These are phyloP conservation scores for Saccharomyces hybrid DNA, from an alignment of 1,139 yeast species.

Conservation along the genomic window DNA sequence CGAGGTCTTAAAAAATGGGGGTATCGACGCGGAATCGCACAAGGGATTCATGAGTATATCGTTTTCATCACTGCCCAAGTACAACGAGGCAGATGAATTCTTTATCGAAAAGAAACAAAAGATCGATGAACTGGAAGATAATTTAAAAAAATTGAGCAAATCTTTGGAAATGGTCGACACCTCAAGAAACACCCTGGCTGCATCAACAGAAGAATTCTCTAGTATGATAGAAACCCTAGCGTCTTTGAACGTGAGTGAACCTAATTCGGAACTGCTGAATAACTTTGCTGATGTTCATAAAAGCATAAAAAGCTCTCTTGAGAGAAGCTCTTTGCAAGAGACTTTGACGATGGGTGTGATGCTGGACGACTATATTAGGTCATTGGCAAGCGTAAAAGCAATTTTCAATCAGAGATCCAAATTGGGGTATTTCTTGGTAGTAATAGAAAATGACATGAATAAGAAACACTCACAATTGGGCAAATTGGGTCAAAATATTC, in stretches of 20 bases:
- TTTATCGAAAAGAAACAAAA: constrained; percentile 63
- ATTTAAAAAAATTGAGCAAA: constrained; percentile 59
- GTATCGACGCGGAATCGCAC: constrained; percentile 27
- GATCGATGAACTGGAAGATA: constrained; percentile 65
- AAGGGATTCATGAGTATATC: constrained; percentile 29
- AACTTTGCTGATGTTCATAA: constrained; percentile 66
- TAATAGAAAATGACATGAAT: constrained; percentile 42
- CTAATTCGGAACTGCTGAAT: constrained; percentile 52
- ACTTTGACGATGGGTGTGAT: constrained; percentile 81
- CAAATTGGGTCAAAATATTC: constrained; percentile 42
- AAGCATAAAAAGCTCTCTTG: constrained; percentile 66
- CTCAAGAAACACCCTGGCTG: constrained; percentile 69
- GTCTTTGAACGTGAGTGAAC: constrained; percentile 65
- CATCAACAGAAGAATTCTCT: constrained; percentile 59
- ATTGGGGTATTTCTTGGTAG: constrained; percentile 53
- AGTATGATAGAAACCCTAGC: constrained; percentile 50
- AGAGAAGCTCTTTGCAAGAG: constrained; percentile 78
- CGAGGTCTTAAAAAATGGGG: constrained; percentile 26
- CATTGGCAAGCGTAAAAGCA: constrained; percentile 67
- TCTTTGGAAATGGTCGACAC: constrained; percentile 68
- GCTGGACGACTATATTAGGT: constrained; percentile 77
- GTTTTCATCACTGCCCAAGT: constrained; percentile 40
- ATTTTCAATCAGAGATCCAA: constrained; percentile 72
- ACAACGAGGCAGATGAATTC: constrained; percentile 72
- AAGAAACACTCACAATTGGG: constrained; percentile 45